These are phyloP conservation scores for Annulohypoxylon bovei DNA, from an alignment of 495 filamentous ascomycete genomes.

Conservation along the genomic window DNA sequence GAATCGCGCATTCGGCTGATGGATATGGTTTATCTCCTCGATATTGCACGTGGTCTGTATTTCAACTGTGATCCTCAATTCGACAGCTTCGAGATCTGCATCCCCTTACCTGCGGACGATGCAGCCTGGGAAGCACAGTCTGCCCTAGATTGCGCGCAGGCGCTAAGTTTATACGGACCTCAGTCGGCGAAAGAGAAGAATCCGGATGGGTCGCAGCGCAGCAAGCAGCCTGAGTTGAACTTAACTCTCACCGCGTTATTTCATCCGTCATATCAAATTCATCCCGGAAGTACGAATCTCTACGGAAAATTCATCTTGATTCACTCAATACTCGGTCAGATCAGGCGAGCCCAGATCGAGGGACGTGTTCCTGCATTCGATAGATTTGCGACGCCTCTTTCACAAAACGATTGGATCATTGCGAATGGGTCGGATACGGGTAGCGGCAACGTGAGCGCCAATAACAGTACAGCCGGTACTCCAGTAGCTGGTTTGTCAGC, in stretches of 20 bases:
- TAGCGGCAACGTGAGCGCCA: conserved; percentile 40
- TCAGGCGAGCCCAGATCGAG: conserved; percentile 53
- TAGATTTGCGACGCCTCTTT: conserved; percentile 56
- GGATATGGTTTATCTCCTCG: conserved; percentile 66
- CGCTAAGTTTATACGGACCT: conserved; percentile 65
- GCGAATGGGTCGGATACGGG: conserved; percentile 43
- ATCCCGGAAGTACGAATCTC: conserved; percentile 67
- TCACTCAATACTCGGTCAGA: conserved; percentile 67
- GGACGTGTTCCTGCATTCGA: conserved; percentile 47
- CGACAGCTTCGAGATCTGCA: conserved; percentile 63
- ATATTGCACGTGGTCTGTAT: conserved; percentile 68
- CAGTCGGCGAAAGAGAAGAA: conserved; percentile 58
- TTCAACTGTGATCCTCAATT: conserved; percentile 70
- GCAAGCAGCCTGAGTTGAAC: conserved; percentile 67
- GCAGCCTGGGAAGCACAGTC: conserved; percentile 70
- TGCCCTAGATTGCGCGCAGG: conserved; percentile 65
- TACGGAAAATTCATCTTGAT: conserved; percentile 77
- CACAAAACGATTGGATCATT: conserved; percentile 60
- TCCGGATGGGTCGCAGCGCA: conserved; percentile 64
- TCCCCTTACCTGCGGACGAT: conserved; percentile 73
- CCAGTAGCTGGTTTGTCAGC: conserved; percentile 54
- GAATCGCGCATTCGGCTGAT: conserved; percentile 71
- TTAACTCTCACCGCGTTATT: conserved; percentile 64
- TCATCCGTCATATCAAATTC: conserved; percentile 60
- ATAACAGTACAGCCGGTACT: conserved; percentile 60